A percentile compares a stretch with the other conserved stretches of the same genome.
Conservation (phyloP, 1,284 basidiomycete genomes). For the Ustilago bromivora region DNA sequence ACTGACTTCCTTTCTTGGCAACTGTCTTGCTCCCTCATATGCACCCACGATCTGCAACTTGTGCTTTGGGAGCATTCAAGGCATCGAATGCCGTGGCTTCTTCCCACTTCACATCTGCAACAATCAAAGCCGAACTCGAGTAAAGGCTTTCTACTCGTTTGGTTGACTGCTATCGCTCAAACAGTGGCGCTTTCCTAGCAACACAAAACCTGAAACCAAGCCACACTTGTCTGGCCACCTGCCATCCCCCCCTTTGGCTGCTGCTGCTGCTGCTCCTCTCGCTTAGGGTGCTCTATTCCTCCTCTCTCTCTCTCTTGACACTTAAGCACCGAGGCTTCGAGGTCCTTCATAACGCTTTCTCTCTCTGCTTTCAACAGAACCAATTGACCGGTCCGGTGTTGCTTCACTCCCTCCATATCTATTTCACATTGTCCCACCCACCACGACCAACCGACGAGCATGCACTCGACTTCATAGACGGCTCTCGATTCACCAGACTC, state of each 20-base stretch:
- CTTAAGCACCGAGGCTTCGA: neutral
- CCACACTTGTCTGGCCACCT: neutral
- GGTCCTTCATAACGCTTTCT: neutral
- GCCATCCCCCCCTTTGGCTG: neutral
- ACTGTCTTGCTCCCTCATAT: neutral
- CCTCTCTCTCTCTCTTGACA: neutral
- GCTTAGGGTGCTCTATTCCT: neutral
- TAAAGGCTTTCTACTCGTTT: neutral
- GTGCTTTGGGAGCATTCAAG: constrained; percentile 3
- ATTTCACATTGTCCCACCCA: constrained; percentile 6
- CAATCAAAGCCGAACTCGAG: neutral
- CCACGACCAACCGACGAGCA: neutral
- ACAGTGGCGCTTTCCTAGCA: neutral
- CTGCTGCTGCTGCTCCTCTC: neutral
- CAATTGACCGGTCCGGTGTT: constrained; percentile 6
- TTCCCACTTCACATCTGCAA: neutral
- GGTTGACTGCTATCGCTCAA: neutral
- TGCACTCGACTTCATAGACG: neutral
- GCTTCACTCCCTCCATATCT: neutral
- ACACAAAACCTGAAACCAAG: neutral
- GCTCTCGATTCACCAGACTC: neutral
- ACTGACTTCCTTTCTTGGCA: neutral
- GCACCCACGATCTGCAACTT: constrained; percentile 27
- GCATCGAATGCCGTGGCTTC: constrained; percentile 18
- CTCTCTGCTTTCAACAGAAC: neutral